Evolutionary conservation across 2,329 filamentous ascomycete genomes (phyloP).

Genomic region (Thielaviopsis populi): DNA sequence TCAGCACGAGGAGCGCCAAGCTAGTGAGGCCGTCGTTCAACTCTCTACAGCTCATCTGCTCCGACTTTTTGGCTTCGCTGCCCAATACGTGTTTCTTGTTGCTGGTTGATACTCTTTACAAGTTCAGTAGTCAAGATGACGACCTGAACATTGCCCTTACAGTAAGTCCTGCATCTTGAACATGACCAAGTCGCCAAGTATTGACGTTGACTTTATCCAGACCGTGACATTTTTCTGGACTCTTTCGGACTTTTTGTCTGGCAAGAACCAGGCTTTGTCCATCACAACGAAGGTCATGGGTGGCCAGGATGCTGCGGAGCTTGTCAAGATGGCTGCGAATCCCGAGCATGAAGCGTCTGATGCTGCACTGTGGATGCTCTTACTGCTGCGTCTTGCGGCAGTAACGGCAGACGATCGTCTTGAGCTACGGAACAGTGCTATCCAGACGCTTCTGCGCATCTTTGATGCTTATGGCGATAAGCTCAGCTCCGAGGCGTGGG

Average conservation of each 20-base stretch:
- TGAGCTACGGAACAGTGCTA: conserved; percentile 70
- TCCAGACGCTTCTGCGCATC: conserved; percentile 80
- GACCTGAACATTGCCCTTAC: conserved; percentile 93
- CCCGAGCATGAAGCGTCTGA: conserved; percentile 46
- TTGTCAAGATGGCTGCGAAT: conserved; percentile 43
- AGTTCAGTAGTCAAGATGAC: conserved; percentile 77
- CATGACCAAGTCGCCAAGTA: too few relatives aligned
- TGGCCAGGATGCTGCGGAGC: conserved; percentile 35
- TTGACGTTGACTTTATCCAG: conserved; percentile 26
- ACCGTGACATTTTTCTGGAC: conserved; percentile 95
- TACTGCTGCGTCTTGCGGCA: conserved; percentile 54
- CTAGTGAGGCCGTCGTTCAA: conserved; percentile 78
- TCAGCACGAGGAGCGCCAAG: conserved; percentile 49
- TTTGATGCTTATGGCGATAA: conserved; percentile 83
- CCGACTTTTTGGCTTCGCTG: conserved; percentile 70
- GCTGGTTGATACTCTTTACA: conserved; percentile 74
- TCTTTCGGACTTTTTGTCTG: conserved; percentile 70
- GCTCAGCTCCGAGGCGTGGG: conserved; percentile 65
- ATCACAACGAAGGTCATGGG: conserved; percentile 43
- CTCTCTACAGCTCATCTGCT: conserved; percentile 82
- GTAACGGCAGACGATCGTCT: conserved; percentile 57
- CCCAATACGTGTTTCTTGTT: conserved; percentile 57
- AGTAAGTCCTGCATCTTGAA: conserved; percentile 31
- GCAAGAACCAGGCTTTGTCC: conserved; percentile 41
- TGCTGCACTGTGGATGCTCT: conserved; percentile 63